These are phyloP conservation scores for Coniochaeta hoffmannii DNA, from an alignment of 2,329 filamentous ascomycete species.

Conservation along the genomic window DNA sequence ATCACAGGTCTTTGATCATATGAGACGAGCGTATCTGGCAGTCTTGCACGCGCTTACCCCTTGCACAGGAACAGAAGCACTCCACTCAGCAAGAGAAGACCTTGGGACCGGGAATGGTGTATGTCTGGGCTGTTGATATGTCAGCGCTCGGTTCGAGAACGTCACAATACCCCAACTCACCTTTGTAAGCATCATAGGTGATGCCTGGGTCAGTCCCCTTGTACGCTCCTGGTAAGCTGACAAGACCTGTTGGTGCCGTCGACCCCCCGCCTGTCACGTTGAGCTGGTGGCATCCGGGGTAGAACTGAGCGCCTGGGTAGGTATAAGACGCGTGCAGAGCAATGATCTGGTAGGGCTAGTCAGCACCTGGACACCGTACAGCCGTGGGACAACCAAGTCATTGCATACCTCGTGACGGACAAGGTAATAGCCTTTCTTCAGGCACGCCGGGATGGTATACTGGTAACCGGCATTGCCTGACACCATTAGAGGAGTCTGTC, in stretches of 20 bases:
- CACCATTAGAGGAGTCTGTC: constrained; percentile 33
- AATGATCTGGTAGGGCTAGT: constrained; percentile 26
- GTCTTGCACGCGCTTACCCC: no score
- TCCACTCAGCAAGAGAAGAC: constrained; percentile 36
- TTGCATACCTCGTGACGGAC: constrained; percentile 40
- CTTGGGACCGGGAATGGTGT: constrained; percentile 38
- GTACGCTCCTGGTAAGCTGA: constrained; percentile 48
- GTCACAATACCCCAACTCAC: constrained; percentile 14
- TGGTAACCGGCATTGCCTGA: constrained; percentile 29
- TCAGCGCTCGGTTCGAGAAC: not conserved
- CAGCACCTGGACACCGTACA: no score
- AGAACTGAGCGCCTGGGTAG: constrained; percentile 49
- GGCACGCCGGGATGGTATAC: constrained; percentile 48
- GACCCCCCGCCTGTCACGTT: constrained; percentile 42
- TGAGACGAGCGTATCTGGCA: no score
- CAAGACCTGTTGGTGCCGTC: constrained; percentile 31
- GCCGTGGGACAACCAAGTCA: no score
- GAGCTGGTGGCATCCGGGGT: constrained; percentile 51
- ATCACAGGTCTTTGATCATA: no score
- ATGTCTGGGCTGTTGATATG: constrained; percentile 22
- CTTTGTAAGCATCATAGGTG: constrained; percentile 43
- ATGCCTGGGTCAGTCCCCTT: constrained; percentile 40
- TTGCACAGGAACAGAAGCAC: not conserved
- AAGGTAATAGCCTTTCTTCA: constrained; percentile 47
- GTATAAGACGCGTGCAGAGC: constrained; percentile 40